Evolutionary conservation across 2,329 filamentous ascomycete genomes (phyloP), one percentile per base, ranked within the genome.

Genomic region (Corinectria fuckeliana): DNA sequence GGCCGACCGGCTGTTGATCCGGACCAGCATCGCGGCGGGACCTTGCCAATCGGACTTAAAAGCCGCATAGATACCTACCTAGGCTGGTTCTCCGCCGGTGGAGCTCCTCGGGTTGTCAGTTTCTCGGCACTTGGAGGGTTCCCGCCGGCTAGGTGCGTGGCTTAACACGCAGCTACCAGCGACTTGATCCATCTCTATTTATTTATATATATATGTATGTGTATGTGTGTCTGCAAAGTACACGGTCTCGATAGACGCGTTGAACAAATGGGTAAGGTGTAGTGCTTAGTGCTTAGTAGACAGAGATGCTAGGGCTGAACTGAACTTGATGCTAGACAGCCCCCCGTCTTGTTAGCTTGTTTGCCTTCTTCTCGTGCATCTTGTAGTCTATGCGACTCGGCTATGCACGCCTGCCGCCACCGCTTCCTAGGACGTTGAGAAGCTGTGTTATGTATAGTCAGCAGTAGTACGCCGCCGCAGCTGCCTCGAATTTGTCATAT

Each of bases 1-100:
- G 48, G 55, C 39, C 42, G 55, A 45, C 55, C 55, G 55, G 55
- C 48, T 51, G 48, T 39, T 39, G 55, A 51, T 47, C 48, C 55
- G 48, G 47, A 45, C 41, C 48, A 45, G 39, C 45, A 54, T 42
- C 41, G 41, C 13, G 51, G 51, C n/a, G n/a, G n/a, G n/a, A n/a
- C n/a, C n/a, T n/a, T n/a, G n/a, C n/a, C n/a, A n/a, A n/a, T n/a
- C n/a, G n/a, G 30, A 54, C 49, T 30, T 28, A 42, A 42, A 42
- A 42, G 39, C 39, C 39, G 39, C 39, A 42, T 21, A 32, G 16
- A 26, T 45, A n/a, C 16, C n/a, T 25, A 28, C 23, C 7, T 20
- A 26, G 13, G 2, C 20, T 21, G 25, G n/a, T 26, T 45, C 9
- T 30, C 25, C 23, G 13, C 42, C 23, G n/a, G 42, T 26, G 42